phyloP scores from a whole-genome alignment of 2,329 filamentous ascomycete species.

The Diaporthe destruens region DNA sequence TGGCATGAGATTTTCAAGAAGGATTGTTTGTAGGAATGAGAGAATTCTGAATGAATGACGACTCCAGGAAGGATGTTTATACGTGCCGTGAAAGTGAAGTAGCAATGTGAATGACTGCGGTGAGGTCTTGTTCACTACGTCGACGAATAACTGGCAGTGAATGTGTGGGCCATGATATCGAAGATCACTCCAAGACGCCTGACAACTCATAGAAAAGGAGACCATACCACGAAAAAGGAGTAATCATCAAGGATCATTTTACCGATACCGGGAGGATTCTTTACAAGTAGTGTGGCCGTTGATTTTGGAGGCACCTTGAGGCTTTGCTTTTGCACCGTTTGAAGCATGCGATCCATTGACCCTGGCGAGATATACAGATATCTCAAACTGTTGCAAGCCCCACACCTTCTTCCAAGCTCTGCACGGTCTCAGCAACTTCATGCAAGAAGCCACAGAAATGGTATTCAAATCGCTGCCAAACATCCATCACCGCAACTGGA shows the following conservation, averaged over 20 bases:
- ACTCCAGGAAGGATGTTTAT: neutral
- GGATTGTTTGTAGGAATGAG: neutral
- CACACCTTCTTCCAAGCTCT: neutral
- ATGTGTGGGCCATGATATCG: too few relatives aligned
- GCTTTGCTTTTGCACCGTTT: neutral
- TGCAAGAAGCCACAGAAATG: neutral
- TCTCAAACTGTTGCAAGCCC: neutral
- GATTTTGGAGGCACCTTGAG: neutral
- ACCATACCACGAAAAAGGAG: neutral
- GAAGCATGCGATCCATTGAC: neutral
- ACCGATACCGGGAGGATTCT: neutral
- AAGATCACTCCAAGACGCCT: neutral
- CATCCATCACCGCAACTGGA: neutral
- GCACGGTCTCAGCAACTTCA: neutral
- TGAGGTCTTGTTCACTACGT: too few relatives aligned
- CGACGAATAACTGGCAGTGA: neutral
- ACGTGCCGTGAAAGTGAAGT: neutral
- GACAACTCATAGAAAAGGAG: neutral
- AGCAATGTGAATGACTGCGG: neutral
- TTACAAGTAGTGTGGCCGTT: neutral
- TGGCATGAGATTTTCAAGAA: neutral
- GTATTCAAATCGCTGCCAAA: neutral
- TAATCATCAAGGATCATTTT: neutral
- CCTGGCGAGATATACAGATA: neutral
- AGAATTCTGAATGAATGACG: neutral